Conservation (phyloP, 1,284 basidiomycete genomes). For the Melanopsichium pennsylvanicum region DNA sequence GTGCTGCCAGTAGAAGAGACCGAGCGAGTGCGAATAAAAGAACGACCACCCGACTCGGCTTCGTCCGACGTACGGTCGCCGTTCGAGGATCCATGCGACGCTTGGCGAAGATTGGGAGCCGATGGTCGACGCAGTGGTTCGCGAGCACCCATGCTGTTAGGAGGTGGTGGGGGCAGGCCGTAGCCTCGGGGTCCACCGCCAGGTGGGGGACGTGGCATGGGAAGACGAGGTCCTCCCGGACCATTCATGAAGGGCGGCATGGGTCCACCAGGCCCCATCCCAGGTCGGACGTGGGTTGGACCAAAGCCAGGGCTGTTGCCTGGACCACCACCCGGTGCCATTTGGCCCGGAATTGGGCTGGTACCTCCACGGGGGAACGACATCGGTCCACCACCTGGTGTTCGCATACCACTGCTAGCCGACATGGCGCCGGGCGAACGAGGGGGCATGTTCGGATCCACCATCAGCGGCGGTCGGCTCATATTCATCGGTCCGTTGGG, state of each 20-base stretch:
- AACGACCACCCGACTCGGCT: conserved; percentile 8
- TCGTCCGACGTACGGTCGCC: conserved; percentile 37
- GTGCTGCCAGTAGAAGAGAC: conserved; percentile 38
- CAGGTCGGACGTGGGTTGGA: conserved; percentile 5
- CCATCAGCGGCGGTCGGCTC: conserved; percentile 44
- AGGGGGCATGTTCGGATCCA: conserved; percentile 39
- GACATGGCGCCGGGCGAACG: conserved; percentile 23
- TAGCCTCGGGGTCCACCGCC: conserved; percentile 7
- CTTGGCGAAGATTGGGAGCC: conserved; percentile 53
- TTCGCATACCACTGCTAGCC: conserved; percentile 15
- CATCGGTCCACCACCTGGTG: conserved; percentile 18
- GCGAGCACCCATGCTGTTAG: conserved; percentile 19
- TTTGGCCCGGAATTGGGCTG: conserved; percentile 34
- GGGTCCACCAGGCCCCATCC: conserved; percentile 30
- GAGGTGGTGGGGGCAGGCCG: conserved; percentile 15
- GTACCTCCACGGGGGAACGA: conserved; percentile 34
- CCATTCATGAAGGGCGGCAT: conserved; percentile 34
- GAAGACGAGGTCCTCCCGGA: conserved; percentile 25
- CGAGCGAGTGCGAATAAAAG: conserved; percentile 42
- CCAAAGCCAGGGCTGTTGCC: conserved; percentile 5
- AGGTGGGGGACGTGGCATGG: conserved; percentile 28
- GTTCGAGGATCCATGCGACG: conserved; percentile 26
- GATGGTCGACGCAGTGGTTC: conserved; percentile 43
- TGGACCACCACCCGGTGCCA: conserved; percentile 20
- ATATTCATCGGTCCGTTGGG: conserved; percentile 19